Evolutionary conservation across 768 basidiomycete genomes (phyloP), one percentile per base, ranked within the genome.

Genomic region (Lentinus brumalis): DNA sequence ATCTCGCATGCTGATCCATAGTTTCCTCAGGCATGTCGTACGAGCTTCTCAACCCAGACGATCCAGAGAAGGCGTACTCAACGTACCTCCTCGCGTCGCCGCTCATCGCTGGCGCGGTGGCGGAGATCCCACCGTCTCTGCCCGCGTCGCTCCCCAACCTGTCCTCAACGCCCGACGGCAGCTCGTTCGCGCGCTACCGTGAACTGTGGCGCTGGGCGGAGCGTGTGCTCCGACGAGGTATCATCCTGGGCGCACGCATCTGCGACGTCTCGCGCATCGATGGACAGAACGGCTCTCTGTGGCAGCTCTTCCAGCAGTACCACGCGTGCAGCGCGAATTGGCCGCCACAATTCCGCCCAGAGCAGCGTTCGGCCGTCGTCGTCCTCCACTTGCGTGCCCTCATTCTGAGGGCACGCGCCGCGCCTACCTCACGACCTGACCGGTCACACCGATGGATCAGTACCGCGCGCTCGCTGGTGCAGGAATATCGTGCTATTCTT

Each of bases 151-250:
- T 18, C 4, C 31, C 53, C 0, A 57, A 35, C 2, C 18, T 26
- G 4, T 72, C 66, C 39, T 56, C 73, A 42, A 5, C 78, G 73
- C 62, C 68, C 76, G n/a, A 79, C 79, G 56, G 80, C 79, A 63
- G 56, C 45, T 79, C 86, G 5, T 94, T 94, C 66, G 70, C 76
- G 4, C 81, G 81, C 49, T 86, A 90, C 57, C 88, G 89, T 7
- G 95, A 98, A 67, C 79, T 96, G 10, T 94, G 92, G 80, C 81
- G 94, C 52, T 95, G 92, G 91, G 79, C 84, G 3, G 93, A 96
- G 66, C 81, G 86, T 18, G 79, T 92, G 26, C 76, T 95, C n/a
- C 90, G 91, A 78, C 83, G 95, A n/a, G 87, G 86, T 2, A 81
- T 91, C 45, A 76, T 91, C 1, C 73, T 94, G 0, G 82, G 86